Evolutionary conservation across 441 rosid genomes (phyloP).

Genomic region (Populus tomentosa): DNA sequence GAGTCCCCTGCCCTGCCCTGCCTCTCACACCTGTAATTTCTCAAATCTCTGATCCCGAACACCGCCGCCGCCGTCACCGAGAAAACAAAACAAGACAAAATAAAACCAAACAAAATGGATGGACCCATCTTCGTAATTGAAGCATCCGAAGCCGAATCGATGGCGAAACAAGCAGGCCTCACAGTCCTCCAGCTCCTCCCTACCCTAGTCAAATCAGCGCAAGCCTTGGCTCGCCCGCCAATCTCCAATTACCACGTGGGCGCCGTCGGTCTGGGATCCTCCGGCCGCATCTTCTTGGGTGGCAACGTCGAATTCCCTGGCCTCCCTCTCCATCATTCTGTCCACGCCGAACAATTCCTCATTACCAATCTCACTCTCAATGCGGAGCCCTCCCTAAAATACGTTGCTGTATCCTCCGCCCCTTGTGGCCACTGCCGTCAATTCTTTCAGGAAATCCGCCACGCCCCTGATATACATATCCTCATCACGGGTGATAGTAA

Average conservation of each 20-base stretch:
- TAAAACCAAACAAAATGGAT: constrained; percentile 34
- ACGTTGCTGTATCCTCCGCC: constrained; percentile 76
- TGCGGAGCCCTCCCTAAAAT: constrained; percentile 31
- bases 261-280: constrained; percentile 79
- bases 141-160: constrained; percentile 56
- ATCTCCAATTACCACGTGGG: constrained; percentile 83
- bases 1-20: background rate
- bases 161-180: constrained; percentile 51
- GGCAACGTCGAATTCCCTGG: constrained; percentile 83
- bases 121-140: constrained; percentile 57
- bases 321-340: constrained; percentile 63
- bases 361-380: constrained; percentile 47
- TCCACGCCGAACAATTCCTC: constrained; percentile 92
- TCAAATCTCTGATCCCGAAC: background rate
- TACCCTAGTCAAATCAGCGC: constrained; percentile 51
- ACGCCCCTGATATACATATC: constrained; percentile 52
- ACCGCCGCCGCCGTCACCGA: background rate
- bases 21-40: constrained; percentile 4
- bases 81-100: background rate
- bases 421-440: constrained; percentile 99
- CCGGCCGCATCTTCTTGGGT: constrained; percentile 85
- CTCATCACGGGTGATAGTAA: constrained; percentile 28
- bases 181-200: constrained; percentile 63
- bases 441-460: constrained; percentile 79
- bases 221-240: constrained; percentile 65